Evolutionary conservation across 2,329 filamentous ascomycete genomes (phyloP).

Genomic region (Chaetomium globosum): DNA sequence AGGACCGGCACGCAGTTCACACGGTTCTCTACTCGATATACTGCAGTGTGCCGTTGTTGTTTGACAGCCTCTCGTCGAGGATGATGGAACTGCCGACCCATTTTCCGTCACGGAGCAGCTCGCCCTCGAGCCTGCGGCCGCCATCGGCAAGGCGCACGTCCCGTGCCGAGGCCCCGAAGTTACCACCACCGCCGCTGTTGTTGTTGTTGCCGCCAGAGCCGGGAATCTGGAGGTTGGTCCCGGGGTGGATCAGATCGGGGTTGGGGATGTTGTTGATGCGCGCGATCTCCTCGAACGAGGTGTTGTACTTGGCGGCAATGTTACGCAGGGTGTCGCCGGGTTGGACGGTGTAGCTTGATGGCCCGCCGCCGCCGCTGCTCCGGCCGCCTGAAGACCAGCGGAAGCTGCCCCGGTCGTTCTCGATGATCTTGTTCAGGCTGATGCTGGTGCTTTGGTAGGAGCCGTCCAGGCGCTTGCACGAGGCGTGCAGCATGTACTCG

Average conservation of each 20-base stretch:
- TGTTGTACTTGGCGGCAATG: slow-evolving; percentile 43
- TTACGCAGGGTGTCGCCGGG: slow-evolving; percentile 47
- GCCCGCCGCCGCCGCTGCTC: slow-evolving; percentile 30
- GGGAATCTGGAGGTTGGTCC: slow-evolving; percentile 46
- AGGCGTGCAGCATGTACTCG: slow-evolving; percentile 43
- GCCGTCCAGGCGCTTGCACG: slow-evolving; percentile 42
- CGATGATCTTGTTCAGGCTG: slow-evolving; percentile 43
- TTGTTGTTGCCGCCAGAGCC: slow-evolving; percentile 31
- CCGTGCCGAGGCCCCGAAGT: slow-evolving; percentile 43
- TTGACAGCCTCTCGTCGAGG: slow-evolving; percentile 44
- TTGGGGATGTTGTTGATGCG: slow-evolving; percentile 46
- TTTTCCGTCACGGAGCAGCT: slow-evolving; percentile 40
- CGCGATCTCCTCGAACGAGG: slow-evolving; percentile 46
- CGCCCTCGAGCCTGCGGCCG: slow-evolving; percentile 43
- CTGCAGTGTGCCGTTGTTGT: slow-evolving; percentile 39
- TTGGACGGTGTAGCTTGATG: slow-evolving; percentile 44
- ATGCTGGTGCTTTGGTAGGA: slow-evolving; percentile 43
- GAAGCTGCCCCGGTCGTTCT: slow-evolving; percentile 46
- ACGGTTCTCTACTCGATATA: not conserved
- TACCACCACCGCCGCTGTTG: slow-evolving; percentile 33
- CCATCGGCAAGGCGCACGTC: slow-evolving; percentile 45
- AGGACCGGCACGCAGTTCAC: not conserved
- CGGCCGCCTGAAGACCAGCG: slow-evolving; percentile 41
- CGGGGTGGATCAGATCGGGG: slow-evolving; percentile 49
- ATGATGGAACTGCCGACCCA: slow-evolving; percentile 41